Evolutionary conservation across 129 eudicot genomes (phyloP).

Genomic region (Helianthus tuberosus): DNA sequence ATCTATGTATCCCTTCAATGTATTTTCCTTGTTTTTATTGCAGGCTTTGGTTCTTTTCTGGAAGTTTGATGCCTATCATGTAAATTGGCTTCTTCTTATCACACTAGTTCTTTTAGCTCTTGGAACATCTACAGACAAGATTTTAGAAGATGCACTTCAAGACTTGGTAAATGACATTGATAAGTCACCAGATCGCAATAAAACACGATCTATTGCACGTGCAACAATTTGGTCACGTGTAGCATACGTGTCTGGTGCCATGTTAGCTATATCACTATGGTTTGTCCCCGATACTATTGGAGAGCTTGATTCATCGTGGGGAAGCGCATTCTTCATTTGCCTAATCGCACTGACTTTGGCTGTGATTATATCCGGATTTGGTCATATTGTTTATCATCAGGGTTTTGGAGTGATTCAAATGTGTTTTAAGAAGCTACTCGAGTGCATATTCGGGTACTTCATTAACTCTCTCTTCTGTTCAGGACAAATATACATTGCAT

Average conservation of each 20-base stretch:
- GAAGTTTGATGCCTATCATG: slow-evolving; percentile 21
- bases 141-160: slow-evolving; percentile 4
- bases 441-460: slow-evolving; percentile 4
- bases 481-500: no score
- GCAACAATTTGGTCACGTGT: slow-evolving; percentile 10
- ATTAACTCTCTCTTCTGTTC: not conserved
- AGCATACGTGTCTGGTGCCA: not conserved
- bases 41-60: slow-evolving; percentile 23
- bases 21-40: not conserved
- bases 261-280: slow-evolving; percentile 12
- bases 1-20: no score
- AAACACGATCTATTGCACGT: slow-evolving; percentile 11
- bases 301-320: slow-evolving; percentile 12
- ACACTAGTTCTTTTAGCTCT: slow-evolving; percentile 19
- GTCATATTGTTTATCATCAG: slow-evolving; percentile 23
- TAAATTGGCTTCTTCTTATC: slow-evolving; percentile 22
- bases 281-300: slow-evolving; percentile 16
- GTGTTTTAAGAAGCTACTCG: not conserved
- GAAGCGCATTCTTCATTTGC: slow-evolving; percentile 23
- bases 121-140: slow-evolving; percentile 27
- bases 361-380: not conserved
- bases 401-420: slow-evolving; percentile 7
- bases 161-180: slow-evolving; percentile 24
- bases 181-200: not conserved
- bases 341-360: not conserved